These are phyloP conservation scores for Lotus japonicus DNA, from an alignment of 306 rosid genomes.

Conservation along the genomic window DNA sequence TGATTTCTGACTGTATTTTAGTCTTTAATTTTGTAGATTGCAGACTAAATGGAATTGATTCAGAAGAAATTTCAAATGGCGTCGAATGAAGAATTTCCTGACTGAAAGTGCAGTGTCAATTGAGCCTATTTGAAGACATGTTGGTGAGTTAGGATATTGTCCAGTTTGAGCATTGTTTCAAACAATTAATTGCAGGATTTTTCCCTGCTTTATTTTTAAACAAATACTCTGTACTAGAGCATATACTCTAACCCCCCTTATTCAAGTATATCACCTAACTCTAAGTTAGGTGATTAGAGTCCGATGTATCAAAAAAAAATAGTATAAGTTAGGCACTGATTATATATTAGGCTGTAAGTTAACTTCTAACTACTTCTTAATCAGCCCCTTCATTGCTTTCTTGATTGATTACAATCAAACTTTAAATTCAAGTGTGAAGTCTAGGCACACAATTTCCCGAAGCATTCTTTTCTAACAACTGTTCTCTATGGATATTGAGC, in stretches of 20 bases:
- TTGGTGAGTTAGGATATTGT: slow-evolving; percentile 31
- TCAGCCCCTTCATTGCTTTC: not conserved
- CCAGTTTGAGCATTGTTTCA: not conserved
- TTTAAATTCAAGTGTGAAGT: not conserved
- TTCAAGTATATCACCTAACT: no score
- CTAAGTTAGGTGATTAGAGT: no score
- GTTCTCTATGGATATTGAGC: not conserved
- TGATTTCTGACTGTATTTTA: not conserved
- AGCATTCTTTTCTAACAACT: no score
- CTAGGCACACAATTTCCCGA: not conserved
- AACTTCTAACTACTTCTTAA: not conserved
- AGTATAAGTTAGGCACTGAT: not conserved
- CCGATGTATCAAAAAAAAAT: no score
- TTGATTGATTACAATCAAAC: not conserved
- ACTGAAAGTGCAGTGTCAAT: slow-evolving; percentile 32
- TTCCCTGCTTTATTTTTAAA: not conserved
- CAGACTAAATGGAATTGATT: slow-evolving; percentile 30
- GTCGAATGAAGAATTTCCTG: slow-evolving; percentile 28
- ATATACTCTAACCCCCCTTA: no score
- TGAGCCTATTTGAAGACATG: slow-evolving; percentile 34
- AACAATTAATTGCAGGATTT: not conserved
- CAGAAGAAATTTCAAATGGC: slow-evolving; percentile 21
- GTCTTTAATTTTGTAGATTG: not conserved
- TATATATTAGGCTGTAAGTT: not conserved
- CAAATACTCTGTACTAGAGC: no score